Percentiles rank a stretch among this genome's conserved stretches.
Evolutionary conservation across 768 basidiomycete genomes (phyloP).

Genomic region (Russula virescens): DNA sequence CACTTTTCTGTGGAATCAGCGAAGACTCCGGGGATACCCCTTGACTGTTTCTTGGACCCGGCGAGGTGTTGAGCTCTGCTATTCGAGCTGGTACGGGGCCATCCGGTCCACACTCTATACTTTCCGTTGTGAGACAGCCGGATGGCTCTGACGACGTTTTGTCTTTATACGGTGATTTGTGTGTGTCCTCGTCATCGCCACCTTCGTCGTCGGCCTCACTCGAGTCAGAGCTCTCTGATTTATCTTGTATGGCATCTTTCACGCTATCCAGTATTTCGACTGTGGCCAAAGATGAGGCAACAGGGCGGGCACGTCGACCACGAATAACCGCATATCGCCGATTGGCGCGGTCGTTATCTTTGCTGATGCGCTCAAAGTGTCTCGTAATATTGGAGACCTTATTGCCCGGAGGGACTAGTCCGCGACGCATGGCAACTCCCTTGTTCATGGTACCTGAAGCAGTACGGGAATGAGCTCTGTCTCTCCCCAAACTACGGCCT

Average conservation of each 20-base stretch:
- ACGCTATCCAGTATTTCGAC: conserved; percentile 86
- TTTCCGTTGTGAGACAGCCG: conserved; percentile 2
- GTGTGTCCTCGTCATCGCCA: conserved; percentile 48
- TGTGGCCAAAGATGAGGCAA: conserved; percentile 81
- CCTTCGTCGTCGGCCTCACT: conserved; percentile 64
- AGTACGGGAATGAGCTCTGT: conserved; percentile 39
- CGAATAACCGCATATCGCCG: conserved; percentile 82
- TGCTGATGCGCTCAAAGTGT: conserved; percentile 82
- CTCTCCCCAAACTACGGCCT: conserved; percentile 33
- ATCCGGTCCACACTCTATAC: conserved; percentile 1
- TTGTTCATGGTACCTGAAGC: conserved; percentile 41
- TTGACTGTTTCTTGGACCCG: conserved; percentile 8
- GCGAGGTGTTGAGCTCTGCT: not conserved
- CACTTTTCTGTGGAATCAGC: conserved; percentile 22
- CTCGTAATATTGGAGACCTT: conserved; percentile 87
- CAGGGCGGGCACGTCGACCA: conserved; percentile 82
- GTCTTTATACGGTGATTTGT: conserved; percentile 29
- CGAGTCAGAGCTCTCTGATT: conserved; percentile 67
- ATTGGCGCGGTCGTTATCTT: conserved; percentile 68
- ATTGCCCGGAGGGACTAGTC: conserved; percentile 43
- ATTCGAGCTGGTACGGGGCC: not conserved
- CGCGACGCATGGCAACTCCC: conserved; percentile 47
- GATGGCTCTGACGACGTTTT: conserved; percentile 29
- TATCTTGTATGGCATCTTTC: conserved; percentile 84
- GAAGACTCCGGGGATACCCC: not conserved